Evolutionary conservation across 441 rosid genomes (phyloP), one percentile per base, ranked within the genome.

Genomic region (Syzygium malaccense): DNA sequence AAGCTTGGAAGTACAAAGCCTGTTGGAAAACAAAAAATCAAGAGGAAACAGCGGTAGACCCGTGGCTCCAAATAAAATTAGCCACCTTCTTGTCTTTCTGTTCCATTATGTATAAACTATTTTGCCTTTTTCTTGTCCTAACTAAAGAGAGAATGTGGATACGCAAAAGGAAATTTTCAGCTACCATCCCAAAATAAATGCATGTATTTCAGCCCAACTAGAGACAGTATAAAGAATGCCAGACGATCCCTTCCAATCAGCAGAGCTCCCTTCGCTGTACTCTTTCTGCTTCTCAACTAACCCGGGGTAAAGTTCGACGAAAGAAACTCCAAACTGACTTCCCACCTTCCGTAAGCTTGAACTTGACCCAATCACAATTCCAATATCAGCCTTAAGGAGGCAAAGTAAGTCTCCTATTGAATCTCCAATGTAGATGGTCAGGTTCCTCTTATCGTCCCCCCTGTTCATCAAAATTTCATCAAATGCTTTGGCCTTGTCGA

Each of bases 121-220:
- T 88, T 89, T 86, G 91, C 89, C 90, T 85, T 58, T 85, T 85
- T 55, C 78, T 90, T 88, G 75, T 86, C 92, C 94, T 93, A 91
- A 89, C 89, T 89, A 88, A 88, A 85, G 75, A 53, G 89, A 86
- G 55, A 62, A 87, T 55, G 85, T 89, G 37, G 57, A 86, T 23
- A 60, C 25, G n/a, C 86, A 37, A 87, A 23, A 62, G 60, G 89
- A 89, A 88, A 64, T 87, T 88, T 55, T 64, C 75, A 86, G 90
- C 96, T 96, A 95, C 96, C 95, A 96, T 88, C 99, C 99, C 95
- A 94, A 92, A 89, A 95, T 91, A 87, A 97, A 97, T 88, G 98
- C 97, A 94, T 98, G 98, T 90, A 97, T 92, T 92, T 97, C 99
- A 56, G 97, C 95, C 99, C 99, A 98, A 90, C 96, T 92, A 33